Evolutionary conservation across 2,329 filamentous ascomycete species (phyloP), one percentile per base, ranked within the genome.

Genomic region (Talaromyces sp.): DNA sequence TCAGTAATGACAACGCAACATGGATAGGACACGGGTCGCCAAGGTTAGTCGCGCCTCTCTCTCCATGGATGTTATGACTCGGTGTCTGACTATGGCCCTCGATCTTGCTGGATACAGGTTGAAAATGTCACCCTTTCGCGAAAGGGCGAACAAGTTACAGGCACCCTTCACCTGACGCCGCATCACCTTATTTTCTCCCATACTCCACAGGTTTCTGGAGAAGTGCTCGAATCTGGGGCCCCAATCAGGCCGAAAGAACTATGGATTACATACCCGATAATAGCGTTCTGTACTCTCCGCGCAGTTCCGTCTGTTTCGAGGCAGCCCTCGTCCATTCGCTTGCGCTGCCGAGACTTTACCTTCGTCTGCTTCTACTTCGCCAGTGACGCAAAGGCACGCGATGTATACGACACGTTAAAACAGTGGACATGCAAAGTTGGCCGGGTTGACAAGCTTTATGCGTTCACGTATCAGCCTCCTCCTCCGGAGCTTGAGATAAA

Each of bases 231-330:
- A 52, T 74, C 80, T 55, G 76, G 76, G 24, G 63, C 70, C n/a
- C 62, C 67, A n/a, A 72, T 73, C 60, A 80, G 78, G 65, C 79
- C 83, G 24, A 82, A 87, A 71, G 90, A 96, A 75, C 85, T 90
- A 71, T 99, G 93, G 90, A 91, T 98, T 59, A 93, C 95, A 17
- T 99, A 93, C 75, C 93, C 93, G 26, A 93, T 98, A 76, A 91
- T 99, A 69, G 85, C 85, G 46, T 85, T 88, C 69, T 96, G 93
- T 77, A 86, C 84, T 26, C 86, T 93, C 66, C 86, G 91, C 62
- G 89, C 91, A 29, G 86, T 88, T 53, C 88, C 89, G 19, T 82
- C 85, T 7, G 80, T 82, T 13, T 89, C 89, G 61, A 84, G 86
- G 56, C 84, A 91, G 63, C 84, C 86, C 32, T 91, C 93, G 6